Evolutionary conservation across 805 yeast species (phyloP).

Genomic region (Debaryomyces prosopidis): DNA sequence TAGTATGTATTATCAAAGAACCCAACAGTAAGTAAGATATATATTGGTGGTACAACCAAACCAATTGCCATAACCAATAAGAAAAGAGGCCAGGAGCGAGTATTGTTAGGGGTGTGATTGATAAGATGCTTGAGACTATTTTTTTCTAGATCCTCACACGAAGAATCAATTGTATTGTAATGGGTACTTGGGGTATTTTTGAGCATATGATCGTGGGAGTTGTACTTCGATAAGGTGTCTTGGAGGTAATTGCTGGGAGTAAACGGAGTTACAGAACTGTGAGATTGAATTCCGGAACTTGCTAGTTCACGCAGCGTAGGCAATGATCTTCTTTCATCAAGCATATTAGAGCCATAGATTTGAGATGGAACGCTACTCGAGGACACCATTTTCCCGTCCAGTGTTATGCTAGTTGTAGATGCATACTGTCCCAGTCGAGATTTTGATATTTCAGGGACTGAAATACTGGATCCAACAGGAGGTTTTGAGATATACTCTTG

Average conservation of each 20-base stretch:
- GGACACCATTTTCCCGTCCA: background rate
- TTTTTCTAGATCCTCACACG: slow-evolving; percentile 10
- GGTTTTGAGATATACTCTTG: background rate
- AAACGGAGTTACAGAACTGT: background rate
- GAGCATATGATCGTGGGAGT: slow-evolving; percentile 19
- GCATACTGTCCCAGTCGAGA: background rate
- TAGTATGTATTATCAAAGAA: slow-evolving; percentile 25
- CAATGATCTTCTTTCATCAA: background rate
- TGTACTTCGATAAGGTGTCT: slow-evolving; percentile 11
- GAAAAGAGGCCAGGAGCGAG: slow-evolving; percentile 17
- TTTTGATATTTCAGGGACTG: background rate
- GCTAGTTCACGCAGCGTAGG: background rate
- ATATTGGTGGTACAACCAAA: slow-evolving; percentile 39
- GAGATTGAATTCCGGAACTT: background rate
- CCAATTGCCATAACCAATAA: slow-evolving; percentile 29
- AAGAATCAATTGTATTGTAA: background rate
- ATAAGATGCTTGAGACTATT: background rate
- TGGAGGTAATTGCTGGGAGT: slow-evolving; percentile 6
- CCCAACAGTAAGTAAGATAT: slow-evolving; percentile 35
- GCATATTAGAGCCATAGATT: background rate
- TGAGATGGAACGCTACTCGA: background rate
- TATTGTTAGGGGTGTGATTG: background rate
- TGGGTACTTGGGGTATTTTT: background rate
- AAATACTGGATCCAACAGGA: background rate
- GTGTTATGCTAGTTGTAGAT: background rate